These are phyloP conservation scores for Syzygium jambos DNA, from an alignment of 345 rosid genomes.

Conservation along the genomic window DNA sequence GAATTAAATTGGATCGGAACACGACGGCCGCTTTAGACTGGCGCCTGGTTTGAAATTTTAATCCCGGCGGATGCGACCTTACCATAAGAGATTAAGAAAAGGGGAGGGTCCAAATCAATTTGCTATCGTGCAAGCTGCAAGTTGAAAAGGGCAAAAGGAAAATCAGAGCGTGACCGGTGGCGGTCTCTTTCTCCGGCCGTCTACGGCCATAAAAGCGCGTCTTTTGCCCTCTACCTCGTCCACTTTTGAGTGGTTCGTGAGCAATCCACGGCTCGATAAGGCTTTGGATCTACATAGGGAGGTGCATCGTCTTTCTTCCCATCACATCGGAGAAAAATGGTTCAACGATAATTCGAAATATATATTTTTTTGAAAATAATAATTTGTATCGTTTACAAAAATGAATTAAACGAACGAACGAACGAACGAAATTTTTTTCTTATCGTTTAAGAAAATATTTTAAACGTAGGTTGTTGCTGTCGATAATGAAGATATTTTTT, in stretches of 20 bases:
- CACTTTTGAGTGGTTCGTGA: background rate
- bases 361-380: background rate
- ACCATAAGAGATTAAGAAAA: background rate
- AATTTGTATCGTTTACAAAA: accelerated
- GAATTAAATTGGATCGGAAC: background rate
- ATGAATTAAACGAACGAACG: accelerated
- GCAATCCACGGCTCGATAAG: background rate
- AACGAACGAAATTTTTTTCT: accelerated
- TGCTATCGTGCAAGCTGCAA: background rate
- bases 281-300: background rate
- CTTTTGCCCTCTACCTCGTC: background rate
- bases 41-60: background rate
- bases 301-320: background rate
- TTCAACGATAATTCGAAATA: accelerated
- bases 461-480: background rate
- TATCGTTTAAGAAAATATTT: accelerated
- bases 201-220: background rate
- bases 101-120: background rate
- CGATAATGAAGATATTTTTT: background rate
- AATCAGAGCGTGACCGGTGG: background rate
- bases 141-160: background rate
- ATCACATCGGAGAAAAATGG: accelerated
- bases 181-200: background rate
- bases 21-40: background rate
- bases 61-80: background rate